Evolutionary conservation across 2,329 filamentous ascomycete species (phyloP), one percentile per base, ranked within the genome.

Genomic region (Talaromyces rugulosus): DNA sequence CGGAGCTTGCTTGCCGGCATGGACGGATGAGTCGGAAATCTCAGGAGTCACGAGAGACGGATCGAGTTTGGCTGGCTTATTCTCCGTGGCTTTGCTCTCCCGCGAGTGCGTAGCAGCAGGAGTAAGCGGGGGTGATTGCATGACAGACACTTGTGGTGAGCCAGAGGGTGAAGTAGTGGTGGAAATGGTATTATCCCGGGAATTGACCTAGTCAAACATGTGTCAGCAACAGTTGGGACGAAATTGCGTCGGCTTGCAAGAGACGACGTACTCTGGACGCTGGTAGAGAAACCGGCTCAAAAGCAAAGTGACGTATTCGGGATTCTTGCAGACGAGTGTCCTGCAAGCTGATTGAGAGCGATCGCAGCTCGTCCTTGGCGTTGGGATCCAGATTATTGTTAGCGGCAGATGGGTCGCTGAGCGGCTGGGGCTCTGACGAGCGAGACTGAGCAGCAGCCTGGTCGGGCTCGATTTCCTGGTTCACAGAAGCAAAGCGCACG

Each of bases 81-180:
- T 70, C 62, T 74, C 72, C 56, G 68, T 72, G 61, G 69, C 66
- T 66, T 73, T 74, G 58, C 70, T 81, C 71, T 87, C 86, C 67
- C 81, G 80, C 59, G 84, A 85, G 66, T 82, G 80, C 51, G 91
- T 94, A 58, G 88, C 92, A 60, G 92, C 88, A 18, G 94, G 94
- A 12, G 93, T 97, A 58, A 98, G 83, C 50, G 92, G 92, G 66
- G 94, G 94, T 11, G 93, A 96, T 68, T 94, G 90, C 78, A 96
- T 85, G 62, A 89, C 85, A 63, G 88, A 86, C 52, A 85, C 80
- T 64, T 85, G 83, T 63, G 90, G 89, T 66, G 88, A 90, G 47
- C 86, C 80, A 72, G 83, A 83, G 33, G 89, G 87, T 62, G 89
- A 92, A 64, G 84, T 83, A 67, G 83, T 85, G 62, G 81, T 81